Evolutionary conservation across 768 basidiomycete genomes (phyloP).

Genomic region (Amyloporia xantha): DNA sequence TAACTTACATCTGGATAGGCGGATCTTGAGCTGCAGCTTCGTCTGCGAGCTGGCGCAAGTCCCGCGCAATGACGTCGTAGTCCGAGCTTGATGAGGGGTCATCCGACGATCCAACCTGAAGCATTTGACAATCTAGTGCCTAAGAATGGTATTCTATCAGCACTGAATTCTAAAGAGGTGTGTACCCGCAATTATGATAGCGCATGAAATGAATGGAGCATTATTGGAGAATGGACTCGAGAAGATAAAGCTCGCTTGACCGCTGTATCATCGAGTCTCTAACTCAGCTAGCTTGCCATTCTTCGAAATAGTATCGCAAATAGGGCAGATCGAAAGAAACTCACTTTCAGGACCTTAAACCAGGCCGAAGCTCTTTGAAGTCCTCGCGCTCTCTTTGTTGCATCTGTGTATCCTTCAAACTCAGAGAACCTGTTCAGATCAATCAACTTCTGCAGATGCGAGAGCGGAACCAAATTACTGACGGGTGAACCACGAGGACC

Average conservation of each 20-base stretch:
- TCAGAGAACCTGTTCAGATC: conserved; percentile 21
- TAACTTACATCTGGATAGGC: conserved; percentile 20
- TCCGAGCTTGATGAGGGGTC: conserved; percentile 18
- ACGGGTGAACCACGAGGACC: conserved; percentile 26
- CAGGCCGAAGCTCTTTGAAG: conserved; percentile 20
- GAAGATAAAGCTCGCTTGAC: too few relatives aligned
- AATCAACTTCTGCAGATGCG: background rate
- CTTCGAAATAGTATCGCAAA: too few relatives aligned
- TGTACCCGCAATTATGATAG: background rate
- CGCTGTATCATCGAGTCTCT: too few relatives aligned
- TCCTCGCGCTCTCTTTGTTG: conserved; percentile 11
- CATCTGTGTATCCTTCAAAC: conserved; percentile 22
- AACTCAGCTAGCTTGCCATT: too few relatives aligned
- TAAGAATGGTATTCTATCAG: conserved; percentile 3
- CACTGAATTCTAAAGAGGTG: too few relatives aligned
- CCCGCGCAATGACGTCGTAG: conserved; percentile 23
- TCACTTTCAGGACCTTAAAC: conserved; percentile 21
- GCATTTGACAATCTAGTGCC: conserved; percentile 21
- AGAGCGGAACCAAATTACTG: conserved; percentile 8
- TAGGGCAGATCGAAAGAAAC: too few relatives aligned
- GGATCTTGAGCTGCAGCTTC: conserved; percentile 21
- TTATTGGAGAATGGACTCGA: too few relatives aligned
- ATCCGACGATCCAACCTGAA: conserved; percentile 26
- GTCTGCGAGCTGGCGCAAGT: conserved; percentile 22
- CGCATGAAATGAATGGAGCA: background rate